A percentile compares a stretch with the other conserved stretches of the same genome.
Evolutionary conservation across 1,139 yeast genomes (phyloP).

Genomic region (Kodamaea alishanica): DNA sequence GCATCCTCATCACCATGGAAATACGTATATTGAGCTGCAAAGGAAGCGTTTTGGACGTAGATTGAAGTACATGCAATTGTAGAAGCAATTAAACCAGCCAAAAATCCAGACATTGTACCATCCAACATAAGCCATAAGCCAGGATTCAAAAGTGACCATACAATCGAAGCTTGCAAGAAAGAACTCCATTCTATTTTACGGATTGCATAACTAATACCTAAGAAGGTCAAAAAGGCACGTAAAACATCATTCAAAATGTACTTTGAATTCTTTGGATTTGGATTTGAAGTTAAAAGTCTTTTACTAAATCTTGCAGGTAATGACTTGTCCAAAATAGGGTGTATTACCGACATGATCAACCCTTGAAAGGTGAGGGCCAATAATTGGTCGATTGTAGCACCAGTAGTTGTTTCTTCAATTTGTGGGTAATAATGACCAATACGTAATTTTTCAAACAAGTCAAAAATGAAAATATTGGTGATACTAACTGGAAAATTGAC

Average conservation of each 20-base stretch:
- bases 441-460: slow-evolving; percentile 29
- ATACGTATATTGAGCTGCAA: slow-evolving; percentile 16
- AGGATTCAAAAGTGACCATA: slow-evolving; percentile 75
- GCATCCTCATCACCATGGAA: slow-evolving; percentile 20
- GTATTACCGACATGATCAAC: slow-evolving; percentile 54
- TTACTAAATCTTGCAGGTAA: slow-evolving; percentile 35
- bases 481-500: slow-evolving; percentile 27
- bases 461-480: slow-evolving; percentile 32
- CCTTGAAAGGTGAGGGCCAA: slow-evolving; percentile 48
- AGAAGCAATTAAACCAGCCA: slow-evolving; percentile 45
- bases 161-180: slow-evolving; percentile 67
- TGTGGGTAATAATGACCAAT: slow-evolving; percentile 13
- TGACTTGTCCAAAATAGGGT: slow-evolving; percentile 57
- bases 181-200: slow-evolving; percentile 79
- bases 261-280: slow-evolving; percentile 26
- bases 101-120: slow-evolving; percentile 65
- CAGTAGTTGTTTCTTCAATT: slow-evolving; percentile 4
- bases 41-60: slow-evolving; percentile 27
- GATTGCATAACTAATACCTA: slow-evolving; percentile 82
- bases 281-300: slow-evolving; percentile 20
- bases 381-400: slow-evolving; percentile 20
- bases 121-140: slow-evolving; percentile 80
- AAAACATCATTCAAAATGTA: slow-evolving; percentile 37
- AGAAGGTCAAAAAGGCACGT: slow-evolving; percentile 68
- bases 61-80: slow-evolving; percentile 37